Conservation (phyloP, 2,329 filamentous ascomycete genomes). For the Stachybotrys elegans region DNA sequence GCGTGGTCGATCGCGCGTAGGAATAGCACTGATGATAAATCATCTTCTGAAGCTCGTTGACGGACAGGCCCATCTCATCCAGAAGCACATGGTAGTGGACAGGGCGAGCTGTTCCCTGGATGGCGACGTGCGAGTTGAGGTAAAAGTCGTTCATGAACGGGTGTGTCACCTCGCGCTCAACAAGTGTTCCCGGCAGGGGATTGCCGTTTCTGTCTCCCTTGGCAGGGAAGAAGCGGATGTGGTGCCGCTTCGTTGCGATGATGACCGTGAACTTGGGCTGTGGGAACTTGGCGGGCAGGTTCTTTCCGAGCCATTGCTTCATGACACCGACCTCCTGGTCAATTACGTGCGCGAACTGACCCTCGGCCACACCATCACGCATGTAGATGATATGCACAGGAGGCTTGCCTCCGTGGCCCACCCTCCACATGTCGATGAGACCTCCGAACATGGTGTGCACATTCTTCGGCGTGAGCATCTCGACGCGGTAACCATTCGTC, state of each 20-base stretch:
- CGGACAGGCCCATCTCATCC: conserved; percentile 67
- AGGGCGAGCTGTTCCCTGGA: conserved; percentile 90
- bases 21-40: conserved; percentile 95
- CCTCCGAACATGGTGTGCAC: conserved; percentile 60
- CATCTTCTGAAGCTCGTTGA: conserved; percentile 74
- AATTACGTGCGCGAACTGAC: conserved; percentile 79
- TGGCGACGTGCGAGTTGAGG: conserved; percentile 59
- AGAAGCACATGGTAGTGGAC: conserved; percentile 87
- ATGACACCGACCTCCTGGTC: conserved; percentile 52
- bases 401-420: conserved; percentile 31
- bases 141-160: conserved; percentile 89
- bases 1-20: conserved; percentile 86
- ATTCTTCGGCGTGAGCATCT: conserved; percentile 69
- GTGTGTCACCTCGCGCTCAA: conserved; percentile 86
- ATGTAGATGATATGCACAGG: conserved; percentile 85
- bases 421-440: conserved; percentile 62
- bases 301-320: conserved; percentile 33
- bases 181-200: conserved; percentile 76
- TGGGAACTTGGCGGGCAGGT: conserved; percentile 26
- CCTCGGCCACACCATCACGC: conserved; percentile 86
- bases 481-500: conserved; percentile 75
- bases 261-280: conserved; percentile 73
- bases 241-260: conserved; percentile 88
- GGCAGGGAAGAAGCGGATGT: conserved; percentile 85
- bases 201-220: conserved; percentile 71